phyloP scores from a whole-genome alignment of 2,329 filamentous ascomycete genomes.

The Talaromyces sp. region DNA sequence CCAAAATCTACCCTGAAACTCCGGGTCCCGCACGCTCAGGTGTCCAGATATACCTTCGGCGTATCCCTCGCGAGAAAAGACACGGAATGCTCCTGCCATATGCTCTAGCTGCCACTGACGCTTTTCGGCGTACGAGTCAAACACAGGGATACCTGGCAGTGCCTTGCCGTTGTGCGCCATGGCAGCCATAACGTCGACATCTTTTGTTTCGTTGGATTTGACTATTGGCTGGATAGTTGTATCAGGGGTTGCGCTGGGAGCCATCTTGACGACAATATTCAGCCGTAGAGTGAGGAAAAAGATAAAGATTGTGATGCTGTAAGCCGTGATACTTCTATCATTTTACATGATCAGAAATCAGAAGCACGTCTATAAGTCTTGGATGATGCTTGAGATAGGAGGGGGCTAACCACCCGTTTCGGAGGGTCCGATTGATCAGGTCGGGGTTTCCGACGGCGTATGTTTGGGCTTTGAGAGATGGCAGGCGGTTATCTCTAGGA shows the following conservation, averaged over 20 bases:
- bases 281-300: background rate
- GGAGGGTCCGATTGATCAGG: background rate
- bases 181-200: constrained; percentile 9
- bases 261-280: background rate
- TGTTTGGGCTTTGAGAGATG: background rate
- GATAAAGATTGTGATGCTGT: background rate
- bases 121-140: constrained; percentile 50
- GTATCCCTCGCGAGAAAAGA: constrained; percentile 61
- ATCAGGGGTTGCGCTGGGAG: constrained; percentile 1
- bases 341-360: background rate
- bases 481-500: background rate
- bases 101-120: constrained; percentile 54
- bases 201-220: background rate
- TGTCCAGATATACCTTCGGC: constrained; percentile 62
- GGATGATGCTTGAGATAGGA: background rate
- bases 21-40: constrained; percentile 63
- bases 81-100: constrained; percentile 64
- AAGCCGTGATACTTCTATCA: background rate
- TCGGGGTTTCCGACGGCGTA: background rate
- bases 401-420: background rate
- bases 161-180: constrained; percentile 7
- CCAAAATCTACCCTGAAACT: constrained; percentile 58
- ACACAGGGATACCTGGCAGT: constrained; percentile 27
- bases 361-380: background rate
- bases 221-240: background rate